These are phyloP conservation scores for Hyphopichia wangnamkhiaoensis DNA, from an alignment of 1,139 yeast species.

Conservation along the genomic window DNA sequence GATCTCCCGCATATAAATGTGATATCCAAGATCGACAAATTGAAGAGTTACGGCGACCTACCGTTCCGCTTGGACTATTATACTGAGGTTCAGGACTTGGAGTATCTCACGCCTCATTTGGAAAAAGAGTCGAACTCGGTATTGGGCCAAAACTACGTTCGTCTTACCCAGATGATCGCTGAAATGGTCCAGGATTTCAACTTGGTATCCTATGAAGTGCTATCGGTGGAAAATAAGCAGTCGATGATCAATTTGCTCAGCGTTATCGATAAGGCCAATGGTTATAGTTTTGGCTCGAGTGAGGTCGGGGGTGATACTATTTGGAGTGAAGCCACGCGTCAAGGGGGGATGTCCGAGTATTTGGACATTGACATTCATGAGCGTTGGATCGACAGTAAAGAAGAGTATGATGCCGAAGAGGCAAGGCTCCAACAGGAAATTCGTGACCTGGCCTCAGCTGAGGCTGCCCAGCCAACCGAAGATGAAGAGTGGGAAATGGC, in stretches of 20 bases:
- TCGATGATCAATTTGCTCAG: constrained; percentile 84
- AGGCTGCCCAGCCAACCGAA: constrained; percentile 42
- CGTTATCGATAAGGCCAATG: constrained; percentile 85
- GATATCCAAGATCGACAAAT: constrained; percentile 82
- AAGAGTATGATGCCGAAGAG: constrained; percentile 66
- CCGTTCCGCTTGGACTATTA: constrained; percentile 83
- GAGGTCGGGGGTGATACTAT: constrained; percentile 95
- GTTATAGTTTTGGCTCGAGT: constrained; percentile 87
- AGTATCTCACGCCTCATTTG: constrained; percentile 65
- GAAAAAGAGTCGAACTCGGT: constrained; percentile 67
- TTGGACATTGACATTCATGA: constrained; percentile 79
- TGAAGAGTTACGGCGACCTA: constrained; percentile 56
- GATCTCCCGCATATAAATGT: constrained; percentile 50
- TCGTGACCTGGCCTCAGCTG: constrained; percentile 18
- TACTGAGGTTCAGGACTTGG: constrained; percentile 87
- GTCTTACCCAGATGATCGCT: constrained; percentile 74
- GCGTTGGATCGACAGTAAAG: constrained; percentile 90
- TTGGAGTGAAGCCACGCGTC: constrained; percentile 94
- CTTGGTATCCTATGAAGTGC: constrained; percentile 83
- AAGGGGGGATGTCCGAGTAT: constrained; percentile 56
- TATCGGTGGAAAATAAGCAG: constrained; percentile 87
- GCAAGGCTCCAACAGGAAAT: constrained; percentile 44
- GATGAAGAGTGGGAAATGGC: constrained; percentile 77
- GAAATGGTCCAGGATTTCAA: constrained; percentile 87
- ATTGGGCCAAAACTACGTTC: constrained; percentile 63